Conservation (phyloP, 2,329 filamentous ascomycete species). For the Penicillium expansum region DNA sequence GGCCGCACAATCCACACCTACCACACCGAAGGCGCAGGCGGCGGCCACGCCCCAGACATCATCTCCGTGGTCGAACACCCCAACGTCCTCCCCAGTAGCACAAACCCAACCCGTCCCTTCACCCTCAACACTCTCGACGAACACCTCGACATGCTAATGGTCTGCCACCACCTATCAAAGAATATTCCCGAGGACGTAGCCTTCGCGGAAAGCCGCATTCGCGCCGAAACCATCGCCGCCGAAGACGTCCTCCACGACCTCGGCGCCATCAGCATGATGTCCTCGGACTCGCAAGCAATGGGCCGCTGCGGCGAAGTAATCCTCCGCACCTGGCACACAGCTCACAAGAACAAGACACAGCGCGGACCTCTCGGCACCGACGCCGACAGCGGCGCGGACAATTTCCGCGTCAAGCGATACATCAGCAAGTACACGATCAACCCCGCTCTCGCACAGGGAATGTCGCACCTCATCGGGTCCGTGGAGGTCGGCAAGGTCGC, state of each 20-base stretch:
- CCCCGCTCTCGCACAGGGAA: constrained; percentile 85
- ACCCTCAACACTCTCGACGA: constrained; percentile 92
- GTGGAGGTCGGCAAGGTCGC: constrained; percentile 87
- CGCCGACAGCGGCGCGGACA: constrained; percentile 74
- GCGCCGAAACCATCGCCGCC: constrained; percentile 92
- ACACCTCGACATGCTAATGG: constrained; percentile 97
- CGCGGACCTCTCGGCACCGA: constrained; percentile 75
- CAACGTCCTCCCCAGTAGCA: constrained; percentile 86
- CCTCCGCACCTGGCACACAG: constrained; percentile 91
- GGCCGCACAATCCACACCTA: constrained; percentile 91
- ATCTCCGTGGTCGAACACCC: constrained; percentile 85
- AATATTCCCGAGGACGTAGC: constrained; percentile 95
- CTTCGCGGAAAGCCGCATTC: constrained; percentile 91
- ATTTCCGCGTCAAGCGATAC: constrained; percentile 88
- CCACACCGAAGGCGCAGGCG: constrained; percentile 92
- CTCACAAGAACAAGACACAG: constrained; percentile 93
- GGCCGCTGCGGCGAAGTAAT: constrained; percentile 93
- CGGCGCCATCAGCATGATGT: constrained; percentile 97
- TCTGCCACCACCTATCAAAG: constrained; percentile 89
- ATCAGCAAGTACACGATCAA: constrained; percentile 97
- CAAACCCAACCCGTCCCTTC: constrained; percentile 87
- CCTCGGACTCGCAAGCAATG: constrained; percentile 93
- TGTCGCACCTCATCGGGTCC: constrained; percentile 81
- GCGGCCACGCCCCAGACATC: constrained; percentile 93
- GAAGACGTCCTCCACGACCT: constrained; percentile 95